Conservation (phyloP, 75 land plant genomes). For the Cupressus sempervirens region DNA sequence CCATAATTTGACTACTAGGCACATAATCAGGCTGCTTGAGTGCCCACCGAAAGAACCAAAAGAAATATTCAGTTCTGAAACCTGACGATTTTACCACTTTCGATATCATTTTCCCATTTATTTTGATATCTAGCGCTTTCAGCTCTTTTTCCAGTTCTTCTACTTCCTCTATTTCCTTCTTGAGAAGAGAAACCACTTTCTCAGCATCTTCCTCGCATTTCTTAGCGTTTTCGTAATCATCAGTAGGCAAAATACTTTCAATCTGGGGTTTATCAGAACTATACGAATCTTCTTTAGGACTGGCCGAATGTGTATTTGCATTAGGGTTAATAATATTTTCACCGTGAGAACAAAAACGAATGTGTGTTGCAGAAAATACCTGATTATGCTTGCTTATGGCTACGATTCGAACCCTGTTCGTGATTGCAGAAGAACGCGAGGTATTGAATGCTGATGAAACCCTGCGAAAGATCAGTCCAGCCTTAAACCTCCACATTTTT, state of each 20-base stretch:
- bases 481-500: conserved; percentile 4
- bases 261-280: background rate
- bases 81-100: conserved; percentile 32
- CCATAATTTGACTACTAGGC: conserved; percentile 13
- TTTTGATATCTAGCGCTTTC: conserved; percentile 22
- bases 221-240: conserved; percentile 1
- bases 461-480: background rate
- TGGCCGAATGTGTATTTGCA: background rate
- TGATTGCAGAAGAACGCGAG: background rate
- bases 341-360: background rate
- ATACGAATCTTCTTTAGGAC: background rate
- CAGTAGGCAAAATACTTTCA: background rate
- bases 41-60: conserved; percentile 43
- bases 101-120: conserved; percentile 38
- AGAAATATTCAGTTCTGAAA: conserved; percentile 28
- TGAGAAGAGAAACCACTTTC: conserved; percentile 18
- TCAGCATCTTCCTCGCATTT: conserved; percentile 7
- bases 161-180: conserved; percentile 26
- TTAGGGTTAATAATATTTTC: background rate
- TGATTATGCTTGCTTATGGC: background rate
- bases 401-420: background rate
- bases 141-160: conserved; percentile 28
- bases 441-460: background rate
- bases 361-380: background rate
- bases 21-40: conserved; percentile 15